Evolutionary conservation across 352 stramenopile genomes (phyloP).

Genomic region (Phytophthora ohioensis): DNA sequence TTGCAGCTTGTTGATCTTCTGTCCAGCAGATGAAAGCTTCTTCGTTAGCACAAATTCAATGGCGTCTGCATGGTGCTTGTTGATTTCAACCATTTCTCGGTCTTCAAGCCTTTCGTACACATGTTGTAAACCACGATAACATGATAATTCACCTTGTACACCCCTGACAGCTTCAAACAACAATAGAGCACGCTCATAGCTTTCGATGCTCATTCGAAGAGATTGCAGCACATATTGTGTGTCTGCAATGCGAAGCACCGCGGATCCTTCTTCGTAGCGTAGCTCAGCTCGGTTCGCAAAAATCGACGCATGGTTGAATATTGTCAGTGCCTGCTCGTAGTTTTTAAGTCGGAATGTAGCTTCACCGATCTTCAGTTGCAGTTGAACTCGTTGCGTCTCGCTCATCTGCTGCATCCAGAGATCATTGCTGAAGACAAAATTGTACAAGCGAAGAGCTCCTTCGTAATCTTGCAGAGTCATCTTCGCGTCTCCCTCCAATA

Average conservation of each 20-base stretch:
- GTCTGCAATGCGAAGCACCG: slow-evolving; percentile 44
- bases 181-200: slow-evolving; percentile 62
- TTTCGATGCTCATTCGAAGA: slow-evolving; percentile 57
- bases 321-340: slow-evolving; percentile 57
- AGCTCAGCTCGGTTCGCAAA: slow-evolving; percentile 39
- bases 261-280: slow-evolving; percentile 46
- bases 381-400: slow-evolving; percentile 27
- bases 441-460: slow-evolving; percentile 53
- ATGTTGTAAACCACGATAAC: slow-evolving; percentile 67
- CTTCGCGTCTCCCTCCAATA: slow-evolving; percentile 69
- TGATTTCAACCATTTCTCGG: slow-evolving; percentile 51
- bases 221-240: slow-evolving; percentile 51
- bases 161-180: slow-evolving; percentile 62
- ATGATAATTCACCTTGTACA: slow-evolving; percentile 53
- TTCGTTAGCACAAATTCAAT: slow-evolving; percentile 74
- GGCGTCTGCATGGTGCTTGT: slow-evolving; percentile 63
- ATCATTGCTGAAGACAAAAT: slow-evolving; percentile 48
- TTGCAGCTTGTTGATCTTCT: slow-evolving; percentile 57
- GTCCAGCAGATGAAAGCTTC: slow-evolving; percentile 48
- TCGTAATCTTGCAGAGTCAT: slow-evolving; percentile 64
- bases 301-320: slow-evolving; percentile 59
- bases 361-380: slow-evolving; percentile 54
- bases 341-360: slow-evolving; percentile 49
- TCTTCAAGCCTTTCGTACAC: slow-evolving; percentile 62
- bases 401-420: slow-evolving; percentile 55